phyloP scores from a whole-genome alignment of 192 early-diverging fungal genomes.

The Linnemannia schmuckeri region DNA sequence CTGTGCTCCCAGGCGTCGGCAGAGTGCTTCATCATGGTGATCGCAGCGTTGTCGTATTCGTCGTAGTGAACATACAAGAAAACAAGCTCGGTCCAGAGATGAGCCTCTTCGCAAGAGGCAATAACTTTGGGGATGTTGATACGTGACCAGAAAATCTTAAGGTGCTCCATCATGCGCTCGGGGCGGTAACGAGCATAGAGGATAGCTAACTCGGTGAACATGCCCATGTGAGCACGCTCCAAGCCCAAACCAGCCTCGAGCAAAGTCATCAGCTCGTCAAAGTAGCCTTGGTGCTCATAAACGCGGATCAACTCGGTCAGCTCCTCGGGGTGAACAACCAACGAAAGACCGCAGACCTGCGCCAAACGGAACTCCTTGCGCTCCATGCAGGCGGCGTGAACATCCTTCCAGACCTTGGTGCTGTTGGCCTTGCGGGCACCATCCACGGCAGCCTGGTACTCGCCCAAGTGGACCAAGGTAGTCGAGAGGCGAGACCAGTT shows the following conservation, averaged over 20 bases:
- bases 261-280: slow-evolving; percentile 91
- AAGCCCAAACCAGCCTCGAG: slow-evolving; percentile 95
- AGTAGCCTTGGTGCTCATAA: slow-evolving; percentile 92
- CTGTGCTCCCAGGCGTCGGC: slow-evolving; percentile 97
- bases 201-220: slow-evolving; percentile 99
- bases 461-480: slow-evolving; percentile 93
- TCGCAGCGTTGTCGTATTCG: slow-evolving; percentile 97
- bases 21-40: slow-evolving; percentile 96
- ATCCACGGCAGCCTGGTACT: slow-evolving; percentile 97
- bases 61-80: slow-evolving; percentile 99
- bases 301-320: slow-evolving; percentile 87
- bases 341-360: slow-evolving; percentile 96
- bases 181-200: slow-evolving; percentile 97
- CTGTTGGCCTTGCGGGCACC: slow-evolving; percentile 98
- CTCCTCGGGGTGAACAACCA: slow-evolving; percentile 98
- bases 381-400: slow-evolving; percentile 96
- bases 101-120: slow-evolving; percentile 89
- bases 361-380: slow-evolving; percentile 96
- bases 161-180: slow-evolving; percentile 96
- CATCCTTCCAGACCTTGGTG: slow-evolving; percentile 99
- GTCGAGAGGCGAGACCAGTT: slow-evolving; percentile 98
- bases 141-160: slow-evolving; percentile 96
- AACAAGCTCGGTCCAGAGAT: slow-evolving; percentile 97
- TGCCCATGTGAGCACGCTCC: slow-evolving; percentile 99
- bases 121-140: slow-evolving; percentile 99